Conservation (phyloP, 768 basidiomycete genomes). For the Xerocomellus dryophilus region DNA sequence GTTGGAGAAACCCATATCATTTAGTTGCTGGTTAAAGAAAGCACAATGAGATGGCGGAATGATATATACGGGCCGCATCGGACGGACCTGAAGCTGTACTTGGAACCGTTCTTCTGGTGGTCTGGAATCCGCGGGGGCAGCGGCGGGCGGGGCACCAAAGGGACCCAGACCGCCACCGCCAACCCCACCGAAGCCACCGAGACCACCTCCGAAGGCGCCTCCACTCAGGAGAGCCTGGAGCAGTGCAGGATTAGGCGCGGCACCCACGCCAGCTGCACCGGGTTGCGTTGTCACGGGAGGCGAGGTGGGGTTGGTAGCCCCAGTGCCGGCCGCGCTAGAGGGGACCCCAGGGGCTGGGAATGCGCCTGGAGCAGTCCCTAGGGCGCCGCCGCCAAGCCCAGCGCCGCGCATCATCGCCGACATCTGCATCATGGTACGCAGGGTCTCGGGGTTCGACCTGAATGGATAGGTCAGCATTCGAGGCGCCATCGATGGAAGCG, state of each 20-base stretch:
- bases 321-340: not conserved
- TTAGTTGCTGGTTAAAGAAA: constrained; percentile 70
- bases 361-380: constrained; percentile 15
- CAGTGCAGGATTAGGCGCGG: constrained; percentile 42
- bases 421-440: constrained; percentile 78
- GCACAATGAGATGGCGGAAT: not conserved
- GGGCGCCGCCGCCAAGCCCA: constrained; percentile 40
- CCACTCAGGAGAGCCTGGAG: constrained; percentile 30
- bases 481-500: too few species aligned
- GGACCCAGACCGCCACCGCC: constrained; percentile 28
- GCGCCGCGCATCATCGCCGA: constrained; percentile 34
- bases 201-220: constrained; percentile 1
- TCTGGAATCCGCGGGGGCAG: constrained; percentile 60
- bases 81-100: constrained; percentile 68
- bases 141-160: constrained; percentile 20
- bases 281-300: constrained; percentile 20
- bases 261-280: too few species aligned
- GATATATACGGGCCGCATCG: not conserved
- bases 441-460: constrained; percentile 72
- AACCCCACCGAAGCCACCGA: constrained; percentile 23
- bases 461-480: not conserved
- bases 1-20: constrained; percentile 93
- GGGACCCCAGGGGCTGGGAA: constrained; percentile 66
- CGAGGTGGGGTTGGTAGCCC: constrained; percentile 25
- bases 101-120: constrained; percentile 92